phyloP scores from a whole-genome alignment of 73 alveolate species.

The Paramecium caudatum region DNA sequence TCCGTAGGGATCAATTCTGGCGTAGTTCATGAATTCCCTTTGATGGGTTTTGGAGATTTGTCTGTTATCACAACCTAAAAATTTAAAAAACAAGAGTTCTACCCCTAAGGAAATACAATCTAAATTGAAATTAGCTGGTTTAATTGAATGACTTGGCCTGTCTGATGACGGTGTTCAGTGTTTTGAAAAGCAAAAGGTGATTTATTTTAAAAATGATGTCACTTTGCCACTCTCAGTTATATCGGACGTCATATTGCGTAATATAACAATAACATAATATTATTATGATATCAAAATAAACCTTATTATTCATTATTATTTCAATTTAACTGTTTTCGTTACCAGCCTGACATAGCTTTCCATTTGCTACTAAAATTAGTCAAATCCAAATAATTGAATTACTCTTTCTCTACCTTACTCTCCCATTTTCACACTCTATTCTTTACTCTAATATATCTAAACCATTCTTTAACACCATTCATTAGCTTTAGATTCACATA shows the following conservation, averaged over 20 bases:
- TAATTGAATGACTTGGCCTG: neutral
- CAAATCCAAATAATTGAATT: constrained; percentile 60
- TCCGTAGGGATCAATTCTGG: constrained; percentile 65
- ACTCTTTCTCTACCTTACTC: constrained; percentile 74
- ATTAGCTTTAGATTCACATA: constrained; percentile 77
- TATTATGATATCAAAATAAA: constrained; percentile 18
- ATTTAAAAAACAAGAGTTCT: neutral
- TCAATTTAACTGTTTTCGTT: neutral
- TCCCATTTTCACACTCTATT: constrained; percentile 66
- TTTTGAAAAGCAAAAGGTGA: constrained; percentile 11
- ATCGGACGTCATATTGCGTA: neutral
- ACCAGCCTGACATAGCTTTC: constrained; percentile 23
- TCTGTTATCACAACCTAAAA: constrained; percentile 43
- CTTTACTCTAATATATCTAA: constrained; percentile 23
- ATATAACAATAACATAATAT: neutral
- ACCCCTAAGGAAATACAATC: constrained; percentile 45
- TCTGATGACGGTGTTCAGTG: constrained; percentile 22
- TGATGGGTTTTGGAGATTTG: neutral
- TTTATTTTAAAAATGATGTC: constrained; percentile 40
- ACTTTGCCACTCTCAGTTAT: too few relatives aligned
- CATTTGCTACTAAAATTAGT: constrained; percentile 34
- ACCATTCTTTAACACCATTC: constrained; percentile 78
- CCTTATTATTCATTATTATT: constrained; percentile 11
- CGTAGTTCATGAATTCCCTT: constrained; percentile 61
- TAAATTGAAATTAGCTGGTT: neutral